Evolutionary conservation across 192 early-diverging fungal genomes (phyloP), one percentile per base, ranked within the genome.

Genomic region (Coemansia sp.): DNA sequence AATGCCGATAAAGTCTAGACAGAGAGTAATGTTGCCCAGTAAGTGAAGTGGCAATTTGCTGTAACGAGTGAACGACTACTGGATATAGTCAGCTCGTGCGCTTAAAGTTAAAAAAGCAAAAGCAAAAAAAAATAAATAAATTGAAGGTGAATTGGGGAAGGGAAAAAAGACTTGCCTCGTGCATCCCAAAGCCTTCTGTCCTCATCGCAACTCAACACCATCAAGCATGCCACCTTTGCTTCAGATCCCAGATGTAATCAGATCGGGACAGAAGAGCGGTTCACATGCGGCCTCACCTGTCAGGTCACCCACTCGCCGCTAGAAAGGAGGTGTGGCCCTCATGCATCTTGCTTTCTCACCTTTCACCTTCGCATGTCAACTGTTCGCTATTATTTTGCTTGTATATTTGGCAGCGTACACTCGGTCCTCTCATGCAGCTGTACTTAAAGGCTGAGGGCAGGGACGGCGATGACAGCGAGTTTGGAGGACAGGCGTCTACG

Each of bases 361-460:
- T 32, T 31, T 31, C 55, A 21, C 12, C 25, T 29, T 55, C 51
- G 23, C 9, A 55, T 55, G 51, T 55, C 51, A 29, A 32, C 55
- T 34, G 31, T 34, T 32, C 29, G 4, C 31, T 17, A 17, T 34
- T 32, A 7, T 58, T 32, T 58, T 58, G 46, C 21, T 46, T 46
- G 31, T 34, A 14, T 58, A 32, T 32, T 34, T 58, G 51, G 25
- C 29, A 17, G 31, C 29, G 15, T 21, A 3, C 15, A 36, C 34
- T 36, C 5, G 4, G 0, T 36, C 5, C 55, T 58, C 27, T 29
- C 3, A 73, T 73, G 70, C 39, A 27, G 59, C 64, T 67, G 44
- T 39, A 64, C 23, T 37, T 75, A 44, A 63, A 53, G 55, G 55
- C 55, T 31, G 27, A 58, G 1, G 55, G 55, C 61, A 69, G 42